phyloP scores from a whole-genome alignment of 2,329 filamentous ascomycete genomes.

The Sclerotinia trifoliorum region DNA sequence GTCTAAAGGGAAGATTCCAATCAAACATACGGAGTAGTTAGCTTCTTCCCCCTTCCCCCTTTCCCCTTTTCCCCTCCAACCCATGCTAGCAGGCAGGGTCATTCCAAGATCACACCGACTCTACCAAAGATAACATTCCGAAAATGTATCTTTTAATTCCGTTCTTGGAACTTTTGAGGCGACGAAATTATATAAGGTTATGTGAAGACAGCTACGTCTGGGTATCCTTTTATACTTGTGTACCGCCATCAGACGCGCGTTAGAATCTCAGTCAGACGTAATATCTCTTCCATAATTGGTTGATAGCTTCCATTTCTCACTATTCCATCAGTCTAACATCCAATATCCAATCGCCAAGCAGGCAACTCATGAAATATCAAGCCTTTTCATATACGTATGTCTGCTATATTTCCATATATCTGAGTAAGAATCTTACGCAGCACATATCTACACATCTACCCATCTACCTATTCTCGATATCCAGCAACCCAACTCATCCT shows the following conservation, averaged over 20 bases:
- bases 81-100: constrained; percentile 7
- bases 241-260: constrained; percentile 17
- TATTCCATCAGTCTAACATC: not conserved
- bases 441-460: too few species aligned
- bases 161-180: constrained; percentile 6
- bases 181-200: not conserved
- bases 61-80: not conserved
- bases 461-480: not conserved
- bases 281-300: not conserved
- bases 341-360: not conserved
- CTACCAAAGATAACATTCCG: not conserved
- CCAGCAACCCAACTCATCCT: not conserved
- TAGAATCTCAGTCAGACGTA: constrained; percentile 7
- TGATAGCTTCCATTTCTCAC: not conserved
- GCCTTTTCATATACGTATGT: constrained; percentile 4
- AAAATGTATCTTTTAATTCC: not conserved
- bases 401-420: not conserved
- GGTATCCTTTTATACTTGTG: not conserved
- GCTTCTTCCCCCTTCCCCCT: constrained; percentile 6
- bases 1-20: not conserved
- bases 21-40: not conserved
- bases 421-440: too few species aligned
- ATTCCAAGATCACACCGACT: constrained; percentile 17
- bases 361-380: not conserved
- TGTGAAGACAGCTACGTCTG: not conserved